These are phyloP conservation scores for Diaporthe capsici DNA, from an alignment of 2,329 filamentous ascomycete species.

Conservation along the genomic window DNA sequence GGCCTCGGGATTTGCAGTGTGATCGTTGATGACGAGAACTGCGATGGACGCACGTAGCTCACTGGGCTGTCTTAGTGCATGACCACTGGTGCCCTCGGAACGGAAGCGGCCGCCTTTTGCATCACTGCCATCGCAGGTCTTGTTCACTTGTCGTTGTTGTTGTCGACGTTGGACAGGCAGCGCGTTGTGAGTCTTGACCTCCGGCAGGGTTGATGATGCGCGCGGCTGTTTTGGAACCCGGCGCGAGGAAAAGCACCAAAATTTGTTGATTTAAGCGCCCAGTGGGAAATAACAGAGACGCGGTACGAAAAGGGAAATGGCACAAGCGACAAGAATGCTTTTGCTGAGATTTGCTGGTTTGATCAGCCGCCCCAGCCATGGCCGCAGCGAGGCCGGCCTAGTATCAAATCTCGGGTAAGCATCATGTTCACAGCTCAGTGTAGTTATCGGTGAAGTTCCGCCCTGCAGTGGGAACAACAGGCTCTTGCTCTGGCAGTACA, in stretches of 20 bases:
- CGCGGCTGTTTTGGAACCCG: constrained; percentile 34
- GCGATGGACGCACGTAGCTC: constrained; percentile 1
- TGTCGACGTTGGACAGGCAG: neutral
- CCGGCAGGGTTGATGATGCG: constrained; percentile 23
- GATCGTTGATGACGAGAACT: constrained; percentile 1
- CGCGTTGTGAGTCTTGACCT: neutral
- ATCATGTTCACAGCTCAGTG: neutral
- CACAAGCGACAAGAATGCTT: constrained; percentile 12
- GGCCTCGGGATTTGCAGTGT: neutral
- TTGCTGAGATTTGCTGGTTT: constrained; percentile 22
- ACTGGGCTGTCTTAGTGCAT: neutral
- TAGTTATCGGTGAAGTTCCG: constrained; percentile 20
- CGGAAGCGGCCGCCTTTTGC: constrained; percentile 1
- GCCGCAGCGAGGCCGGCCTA: constrained; percentile 23
- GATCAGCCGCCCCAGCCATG: constrained; percentile 34
- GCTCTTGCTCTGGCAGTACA: neutral
- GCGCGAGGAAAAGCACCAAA: neutral
- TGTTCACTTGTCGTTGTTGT: neutral
- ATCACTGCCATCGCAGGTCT: neutral
- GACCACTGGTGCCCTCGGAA: constrained; percentile 1
- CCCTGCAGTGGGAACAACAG: neutral
- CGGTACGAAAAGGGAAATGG: neutral
- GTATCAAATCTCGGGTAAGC: constrained; percentile 1
- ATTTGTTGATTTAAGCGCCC: constrained; percentile 34
- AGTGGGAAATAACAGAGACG: constrained; percentile 4